These are phyloP conservation scores for Annulohypoxylon stygium DNA, from an alignment of 495 filamentous ascomycete species.

Conservation along the genomic window DNA sequence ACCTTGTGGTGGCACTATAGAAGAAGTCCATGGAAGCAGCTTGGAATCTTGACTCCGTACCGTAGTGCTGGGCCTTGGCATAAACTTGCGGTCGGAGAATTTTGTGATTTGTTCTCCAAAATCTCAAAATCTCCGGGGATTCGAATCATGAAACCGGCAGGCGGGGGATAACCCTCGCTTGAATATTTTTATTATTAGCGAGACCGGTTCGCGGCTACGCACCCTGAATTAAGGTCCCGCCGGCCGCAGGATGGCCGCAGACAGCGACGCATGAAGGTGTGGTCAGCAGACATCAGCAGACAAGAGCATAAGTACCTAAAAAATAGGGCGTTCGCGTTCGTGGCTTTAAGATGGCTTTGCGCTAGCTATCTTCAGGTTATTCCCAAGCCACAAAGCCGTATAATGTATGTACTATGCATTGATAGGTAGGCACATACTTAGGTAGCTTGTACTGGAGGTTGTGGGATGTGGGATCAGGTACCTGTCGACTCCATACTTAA, in stretches of 20 bases:
- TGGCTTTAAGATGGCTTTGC: conserved; percentile 30
- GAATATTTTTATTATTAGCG: conserved; percentile 28
- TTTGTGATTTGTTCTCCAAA: conserved; percentile 43
- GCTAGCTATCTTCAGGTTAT: conserved; percentile 23
- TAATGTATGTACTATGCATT: neutral
- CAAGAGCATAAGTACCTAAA: conserved; percentile 6
- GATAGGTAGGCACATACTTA: neutral
- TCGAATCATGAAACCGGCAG: conserved; percentile 37
- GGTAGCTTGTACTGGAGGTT: conserved; percentile 9
- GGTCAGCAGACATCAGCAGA: conserved; percentile 51
- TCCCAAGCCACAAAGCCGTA: conserved; percentile 39
- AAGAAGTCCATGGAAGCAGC: conserved; percentile 35
- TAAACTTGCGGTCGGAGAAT: conserved; percentile 32
- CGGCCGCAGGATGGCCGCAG: conserved; percentile 52
- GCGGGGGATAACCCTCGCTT: conserved; percentile 39
- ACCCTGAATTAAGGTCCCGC: conserved; percentile 42
- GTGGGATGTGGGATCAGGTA: conserved; percentile 20
- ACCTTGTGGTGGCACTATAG: conserved; percentile 17
- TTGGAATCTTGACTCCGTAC: conserved; percentile 36
- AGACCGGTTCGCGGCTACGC: conserved; percentile 38
- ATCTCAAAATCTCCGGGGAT: conserved; percentile 37
- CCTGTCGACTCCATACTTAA: conserved; percentile 10
- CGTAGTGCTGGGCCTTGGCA: conserved; percentile 15
- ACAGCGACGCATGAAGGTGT: conserved; percentile 45
- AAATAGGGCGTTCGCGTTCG: conserved; percentile 21